Conservation (phyloP, 1,284 basidiomycete genomes). For the Apiotrichum gracile region DNA sequence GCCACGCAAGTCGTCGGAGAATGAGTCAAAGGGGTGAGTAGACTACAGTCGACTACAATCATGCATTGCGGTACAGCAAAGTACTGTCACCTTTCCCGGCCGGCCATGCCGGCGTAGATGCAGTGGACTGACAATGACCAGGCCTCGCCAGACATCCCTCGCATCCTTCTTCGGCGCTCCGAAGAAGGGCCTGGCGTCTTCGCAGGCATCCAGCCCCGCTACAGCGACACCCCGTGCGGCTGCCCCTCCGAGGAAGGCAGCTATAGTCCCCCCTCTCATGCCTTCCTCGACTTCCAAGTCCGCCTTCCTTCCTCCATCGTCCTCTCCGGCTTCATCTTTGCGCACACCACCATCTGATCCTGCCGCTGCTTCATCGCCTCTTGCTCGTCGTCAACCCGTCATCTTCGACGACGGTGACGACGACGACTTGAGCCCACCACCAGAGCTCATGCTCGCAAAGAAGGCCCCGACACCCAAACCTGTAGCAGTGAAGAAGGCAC, state of each 20-base stretch:
- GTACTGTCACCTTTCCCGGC: too few relatives aligned
- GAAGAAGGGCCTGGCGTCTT: slow-evolving; percentile 21
- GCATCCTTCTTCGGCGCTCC: slow-evolving; percentile 47
- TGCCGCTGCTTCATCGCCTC: slow-evolving; percentile 21
- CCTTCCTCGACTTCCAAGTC: slow-evolving; percentile 1
- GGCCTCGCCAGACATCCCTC: slow-evolving; percentile 45
- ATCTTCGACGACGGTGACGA: slow-evolving; percentile 23
- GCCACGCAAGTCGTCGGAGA: not conserved
- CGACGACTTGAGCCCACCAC: not conserved
- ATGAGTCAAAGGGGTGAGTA: slow-evolving; percentile 17
- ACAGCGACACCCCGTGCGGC: not conserved
- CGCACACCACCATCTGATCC: slow-evolving; percentile 29
- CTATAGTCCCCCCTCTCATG: slow-evolving; percentile 21
- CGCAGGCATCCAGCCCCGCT: not conserved
- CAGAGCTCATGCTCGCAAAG: not conserved
- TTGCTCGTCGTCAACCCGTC: not conserved
- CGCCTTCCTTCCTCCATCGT: not conserved
- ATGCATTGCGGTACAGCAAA: not conserved
- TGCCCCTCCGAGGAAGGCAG: not conserved
- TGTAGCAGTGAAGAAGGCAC: slow-evolving; percentile 9
- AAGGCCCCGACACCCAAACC: slow-evolving; percentile 24
- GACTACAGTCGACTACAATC: not conserved
- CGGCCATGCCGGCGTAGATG: not conserved
- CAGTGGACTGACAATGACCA: slow-evolving; percentile 6
- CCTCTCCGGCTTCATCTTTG: slow-evolving; percentile 17